These are phyloP conservation scores for Sphaceloma murrayae DNA, from an alignment of 2,329 filamentous ascomycete species.

Conservation along the genomic window DNA sequence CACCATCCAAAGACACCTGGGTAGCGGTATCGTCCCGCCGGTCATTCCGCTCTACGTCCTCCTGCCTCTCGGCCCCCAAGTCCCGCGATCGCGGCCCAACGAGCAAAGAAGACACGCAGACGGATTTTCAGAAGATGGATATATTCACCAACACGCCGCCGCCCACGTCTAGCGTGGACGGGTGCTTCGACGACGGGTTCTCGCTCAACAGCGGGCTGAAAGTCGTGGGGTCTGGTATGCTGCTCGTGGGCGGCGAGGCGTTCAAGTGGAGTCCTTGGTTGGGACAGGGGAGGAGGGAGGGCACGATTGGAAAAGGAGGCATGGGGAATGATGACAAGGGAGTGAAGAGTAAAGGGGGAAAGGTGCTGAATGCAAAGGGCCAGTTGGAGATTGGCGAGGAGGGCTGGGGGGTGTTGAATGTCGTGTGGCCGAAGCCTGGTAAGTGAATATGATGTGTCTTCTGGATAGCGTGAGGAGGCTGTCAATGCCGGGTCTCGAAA, in stretches of 20 bases:
- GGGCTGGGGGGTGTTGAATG: conserved; percentile 63
- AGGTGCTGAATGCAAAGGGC: conserved; percentile 62
- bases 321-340: conserved; percentile 29
- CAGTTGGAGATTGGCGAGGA: conserved; percentile 67
- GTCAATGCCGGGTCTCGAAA: too few species aligned
- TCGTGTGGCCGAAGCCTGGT: conserved; percentile 87
- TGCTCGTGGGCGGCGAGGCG: conserved; percentile 78
- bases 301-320: conserved; percentile 30
- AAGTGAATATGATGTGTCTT: too few species aligned
- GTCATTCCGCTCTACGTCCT: not conserved
- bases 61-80: conserved; percentile 30
- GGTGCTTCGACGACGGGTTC: conserved; percentile 75
- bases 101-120: conserved; percentile 54
- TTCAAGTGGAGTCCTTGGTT: conserved; percentile 85
- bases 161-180: conserved; percentile 75
- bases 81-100: conserved; percentile 50
- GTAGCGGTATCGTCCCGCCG: too few species aligned
- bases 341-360: conserved; percentile 29
- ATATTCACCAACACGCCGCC: conserved; percentile 65
- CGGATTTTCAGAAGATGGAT: conserved; percentile 67
- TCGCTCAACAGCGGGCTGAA: conserved; percentile 71
- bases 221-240: conserved; percentile 57
- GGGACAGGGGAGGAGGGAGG: conserved; percentile 30
- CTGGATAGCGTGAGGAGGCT: too few species aligned
- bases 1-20: too few species aligned